phyloP scores from a whole-genome alignment of 2,329 filamentous ascomycete genomes.

The Fusarium anguioides region DNA sequence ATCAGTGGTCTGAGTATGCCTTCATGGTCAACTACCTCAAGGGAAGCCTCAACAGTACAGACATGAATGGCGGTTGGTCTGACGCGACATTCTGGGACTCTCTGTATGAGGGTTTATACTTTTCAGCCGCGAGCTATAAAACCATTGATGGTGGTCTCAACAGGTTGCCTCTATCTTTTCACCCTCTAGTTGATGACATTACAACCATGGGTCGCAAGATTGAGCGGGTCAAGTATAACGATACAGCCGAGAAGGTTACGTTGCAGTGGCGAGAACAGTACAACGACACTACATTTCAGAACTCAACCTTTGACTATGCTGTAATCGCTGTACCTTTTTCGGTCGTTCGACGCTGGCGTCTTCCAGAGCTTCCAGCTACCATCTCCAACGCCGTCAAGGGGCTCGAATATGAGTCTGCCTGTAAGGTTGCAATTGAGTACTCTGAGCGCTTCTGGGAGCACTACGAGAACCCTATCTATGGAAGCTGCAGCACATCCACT shows the following conservation, averaged over 20 bases:
- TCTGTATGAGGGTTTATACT: not conserved
- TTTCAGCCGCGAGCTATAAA: constrained; percentile 4
- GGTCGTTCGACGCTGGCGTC: constrained; percentile 7
- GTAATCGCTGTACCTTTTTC: constrained; percentile 3
- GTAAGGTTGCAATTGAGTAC: constrained; percentile 10
- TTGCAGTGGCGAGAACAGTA: constrained; percentile 2
- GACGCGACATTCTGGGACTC: not conserved
- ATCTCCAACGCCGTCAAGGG: constrained; percentile 19
- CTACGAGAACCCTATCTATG: constrained; percentile 8
- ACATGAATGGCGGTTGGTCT: not conserved
- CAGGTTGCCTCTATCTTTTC: not conserved
- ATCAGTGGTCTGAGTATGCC: constrained; percentile 10
- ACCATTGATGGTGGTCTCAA: constrained; percentile 1
- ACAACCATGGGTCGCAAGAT: constrained; percentile 11
- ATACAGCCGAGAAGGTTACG: not conserved
- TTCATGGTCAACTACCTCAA: constrained; percentile 22
- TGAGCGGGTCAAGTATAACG: not conserved
- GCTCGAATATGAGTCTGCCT: not conserved
- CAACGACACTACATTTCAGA: constrained; percentile 9
- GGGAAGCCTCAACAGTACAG: constrained; percentile 3
- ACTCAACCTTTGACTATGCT: constrained; percentile 6
- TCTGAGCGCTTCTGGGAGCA: constrained; percentile 19
- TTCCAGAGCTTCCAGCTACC: not conserved
- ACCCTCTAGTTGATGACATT: constrained; percentile 1
- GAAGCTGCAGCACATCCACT: not conserved